Evolutionary conservation across 306 rosid species (phyloP).

Genomic region (Corylus avellana): DNA sequence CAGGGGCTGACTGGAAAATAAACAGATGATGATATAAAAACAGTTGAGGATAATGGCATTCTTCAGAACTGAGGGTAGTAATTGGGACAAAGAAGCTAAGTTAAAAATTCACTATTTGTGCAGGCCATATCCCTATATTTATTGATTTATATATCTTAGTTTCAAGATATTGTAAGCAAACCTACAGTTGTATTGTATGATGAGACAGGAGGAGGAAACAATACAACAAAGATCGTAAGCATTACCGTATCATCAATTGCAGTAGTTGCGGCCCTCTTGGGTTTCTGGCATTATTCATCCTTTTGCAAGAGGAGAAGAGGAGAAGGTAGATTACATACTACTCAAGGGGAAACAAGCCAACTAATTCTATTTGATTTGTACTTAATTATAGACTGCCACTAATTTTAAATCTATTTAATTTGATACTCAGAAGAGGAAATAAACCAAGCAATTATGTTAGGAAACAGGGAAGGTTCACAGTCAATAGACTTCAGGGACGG

Average conservation of each 20-base stretch:
- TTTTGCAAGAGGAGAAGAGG: conserved; percentile 13
- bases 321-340: neutral
- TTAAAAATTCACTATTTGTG: no score
- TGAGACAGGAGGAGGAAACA: conserved; percentile 6
- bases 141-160: neutral
- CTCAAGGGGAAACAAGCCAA: no score
- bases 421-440: conserved; percentile 1
- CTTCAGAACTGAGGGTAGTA: no score
- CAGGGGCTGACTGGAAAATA: no score
- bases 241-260: conserved; percentile 12
- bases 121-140: neutral
- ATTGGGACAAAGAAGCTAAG: no score
- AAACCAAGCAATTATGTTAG: conserved; percentile 1
- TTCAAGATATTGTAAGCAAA: neutral
- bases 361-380: neutral
- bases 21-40: no score
- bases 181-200: neutral
- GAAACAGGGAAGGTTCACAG: neutral
- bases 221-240: neutral
- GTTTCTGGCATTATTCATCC: conserved; percentile 12
- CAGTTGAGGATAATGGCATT: no score
- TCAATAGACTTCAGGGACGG: neutral
- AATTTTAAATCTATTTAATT: neutral
- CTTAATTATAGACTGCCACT: neutral
- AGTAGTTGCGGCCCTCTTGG: conserved; percentile 14